Evolutionary conservation across 345 rosid genomes (phyloP).

Genomic region (Melaleuca quinquenervia): DNA sequence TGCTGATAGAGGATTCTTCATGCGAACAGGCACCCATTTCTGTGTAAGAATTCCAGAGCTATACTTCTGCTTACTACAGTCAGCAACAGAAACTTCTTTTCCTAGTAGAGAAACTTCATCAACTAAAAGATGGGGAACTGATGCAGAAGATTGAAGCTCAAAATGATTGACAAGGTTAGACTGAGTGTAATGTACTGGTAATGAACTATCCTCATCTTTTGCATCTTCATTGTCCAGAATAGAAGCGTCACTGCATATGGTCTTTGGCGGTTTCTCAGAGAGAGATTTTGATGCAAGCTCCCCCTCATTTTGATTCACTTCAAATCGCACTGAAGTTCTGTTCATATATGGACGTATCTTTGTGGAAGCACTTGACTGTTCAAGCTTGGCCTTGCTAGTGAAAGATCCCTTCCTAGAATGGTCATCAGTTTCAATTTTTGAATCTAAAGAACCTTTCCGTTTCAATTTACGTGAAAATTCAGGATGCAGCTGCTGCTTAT

Average conservation of each 20-base stretch:
- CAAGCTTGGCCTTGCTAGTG: constrained; percentile 12
- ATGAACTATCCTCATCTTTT: neutral
- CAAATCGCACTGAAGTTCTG: neutral
- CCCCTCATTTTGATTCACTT: neutral
- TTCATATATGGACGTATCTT: neutral
- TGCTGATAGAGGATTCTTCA: constrained; percentile 8
- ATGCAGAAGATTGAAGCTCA: neutral
- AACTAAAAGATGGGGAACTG: constrained; percentile 23
- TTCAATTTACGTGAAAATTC: constrained; percentile 20
- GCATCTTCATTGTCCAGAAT: neutral
- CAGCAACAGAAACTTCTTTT: constrained; percentile 12
- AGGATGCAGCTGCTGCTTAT: constrained; percentile 10
- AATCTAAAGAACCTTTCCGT: constrained; percentile 12
- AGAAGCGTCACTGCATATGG: neutral
- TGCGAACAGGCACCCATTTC: constrained; percentile 44
- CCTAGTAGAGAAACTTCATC: constrained; percentile 10
- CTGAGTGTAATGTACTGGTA: neutral
- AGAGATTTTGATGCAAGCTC: constrained; percentile 4
- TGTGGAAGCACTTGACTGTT: neutral
- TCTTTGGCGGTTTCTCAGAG: neutral
- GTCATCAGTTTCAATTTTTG: constrained; percentile 11
- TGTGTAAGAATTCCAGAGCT: constrained; percentile 20
- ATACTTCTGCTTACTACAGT: constrained; percentile 19
- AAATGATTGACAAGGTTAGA: neutral
- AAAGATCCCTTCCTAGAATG: constrained; percentile 11